phyloP scores from a whole-genome alignment of 768 basidiomycete genomes.

The Pleurotus citrinopileatus region DNA sequence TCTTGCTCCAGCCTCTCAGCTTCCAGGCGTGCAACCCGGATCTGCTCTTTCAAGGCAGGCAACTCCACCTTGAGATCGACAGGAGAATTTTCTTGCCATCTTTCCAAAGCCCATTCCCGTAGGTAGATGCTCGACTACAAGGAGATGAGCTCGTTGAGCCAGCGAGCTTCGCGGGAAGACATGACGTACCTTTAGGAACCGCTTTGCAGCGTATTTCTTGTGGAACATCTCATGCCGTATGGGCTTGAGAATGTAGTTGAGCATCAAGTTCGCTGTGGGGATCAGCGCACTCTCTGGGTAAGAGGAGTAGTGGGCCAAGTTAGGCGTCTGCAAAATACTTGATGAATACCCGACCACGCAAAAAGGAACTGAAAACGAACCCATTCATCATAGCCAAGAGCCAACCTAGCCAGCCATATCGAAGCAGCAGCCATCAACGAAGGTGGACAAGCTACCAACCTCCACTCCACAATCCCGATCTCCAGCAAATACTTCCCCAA shows the following conservation, averaged over 20 bases:
- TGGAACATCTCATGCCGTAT: conserved; percentile 80
- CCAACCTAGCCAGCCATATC: conserved; percentile 85
- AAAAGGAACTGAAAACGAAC: conserved; percentile 41
- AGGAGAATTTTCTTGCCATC: conserved; percentile 62
- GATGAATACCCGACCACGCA: conserved; percentile 3
- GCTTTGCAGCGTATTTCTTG: conserved; percentile 92
- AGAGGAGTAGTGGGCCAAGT: conserved; percentile 91
- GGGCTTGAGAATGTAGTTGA: conserved; percentile 86
- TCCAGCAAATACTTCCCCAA: conserved; percentile 94
- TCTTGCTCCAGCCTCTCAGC: conserved; percentile 17
- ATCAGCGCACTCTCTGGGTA: conserved; percentile 83
- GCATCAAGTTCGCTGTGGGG: conserved; percentile 88
- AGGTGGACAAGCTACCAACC: conserved; percentile 77
- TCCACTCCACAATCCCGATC: conserved; percentile 86
- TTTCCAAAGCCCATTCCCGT: conserved; percentile 78
- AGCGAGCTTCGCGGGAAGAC: not conserved
- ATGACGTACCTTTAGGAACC: conserved; percentile 72
- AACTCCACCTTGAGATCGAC: conserved; percentile 63
- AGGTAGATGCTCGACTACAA: conserved; percentile 77
- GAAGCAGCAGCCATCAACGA: conserved; percentile 87
- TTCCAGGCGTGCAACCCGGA: conserved; percentile 33
- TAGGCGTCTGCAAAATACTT: conserved; percentile 55
- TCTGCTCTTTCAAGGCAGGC: conserved; percentile 53
- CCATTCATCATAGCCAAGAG: conserved; percentile 84
- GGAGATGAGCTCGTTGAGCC: not conserved